Percentiles rank a stretch among this genome's conserved stretches.
phyloP scores from a whole-genome alignment of 179 eudicot genomes.

The Beta corolliflora region DNA sequence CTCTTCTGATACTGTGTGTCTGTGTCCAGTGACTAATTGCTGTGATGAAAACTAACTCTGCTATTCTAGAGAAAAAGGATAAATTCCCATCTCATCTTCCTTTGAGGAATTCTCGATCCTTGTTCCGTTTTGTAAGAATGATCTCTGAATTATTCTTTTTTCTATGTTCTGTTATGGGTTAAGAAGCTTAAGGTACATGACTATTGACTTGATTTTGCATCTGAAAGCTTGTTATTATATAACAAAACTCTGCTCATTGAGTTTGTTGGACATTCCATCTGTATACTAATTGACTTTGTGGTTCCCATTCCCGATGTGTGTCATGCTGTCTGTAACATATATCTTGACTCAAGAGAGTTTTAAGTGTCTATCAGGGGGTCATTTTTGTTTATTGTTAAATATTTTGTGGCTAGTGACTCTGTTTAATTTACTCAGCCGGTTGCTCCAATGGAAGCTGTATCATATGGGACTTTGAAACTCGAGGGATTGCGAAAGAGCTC shows the following conservation, averaged over 20 bases:
- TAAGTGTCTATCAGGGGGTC: not conserved
- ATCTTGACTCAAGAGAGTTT: not conserved
- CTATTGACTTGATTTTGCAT: not conserved
- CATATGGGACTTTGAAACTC: constrained; percentile 92
- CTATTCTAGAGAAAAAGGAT: not conserved
- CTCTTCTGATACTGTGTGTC: not conserved
- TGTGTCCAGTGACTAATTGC: not conserved
- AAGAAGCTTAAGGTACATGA: not conserved
- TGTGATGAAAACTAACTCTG: not conserved
- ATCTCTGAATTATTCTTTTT: not conserved
- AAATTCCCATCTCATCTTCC: not conserved
- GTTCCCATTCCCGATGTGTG: not conserved
- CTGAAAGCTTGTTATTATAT: not conserved
- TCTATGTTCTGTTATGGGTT: not conserved
- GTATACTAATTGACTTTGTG: not conserved
- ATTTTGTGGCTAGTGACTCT: not conserved
- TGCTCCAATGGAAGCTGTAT: constrained; percentile 94
- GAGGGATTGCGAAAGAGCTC: constrained; percentile 83
- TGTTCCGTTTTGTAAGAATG: not conserved
- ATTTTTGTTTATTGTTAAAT: not conserved
- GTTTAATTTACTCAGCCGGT: constrained; percentile 63
- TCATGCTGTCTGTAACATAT: constrained; percentile 1
- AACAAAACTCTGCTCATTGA: not conserved
- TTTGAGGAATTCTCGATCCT: not conserved
- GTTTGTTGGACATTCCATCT: not conserved